A percentile compares a stretch with the other conserved stretches of the same genome.
Conservation (phyloP, 192 early-diverging fungal species). For the Backusella liffmaniae region DNA sequence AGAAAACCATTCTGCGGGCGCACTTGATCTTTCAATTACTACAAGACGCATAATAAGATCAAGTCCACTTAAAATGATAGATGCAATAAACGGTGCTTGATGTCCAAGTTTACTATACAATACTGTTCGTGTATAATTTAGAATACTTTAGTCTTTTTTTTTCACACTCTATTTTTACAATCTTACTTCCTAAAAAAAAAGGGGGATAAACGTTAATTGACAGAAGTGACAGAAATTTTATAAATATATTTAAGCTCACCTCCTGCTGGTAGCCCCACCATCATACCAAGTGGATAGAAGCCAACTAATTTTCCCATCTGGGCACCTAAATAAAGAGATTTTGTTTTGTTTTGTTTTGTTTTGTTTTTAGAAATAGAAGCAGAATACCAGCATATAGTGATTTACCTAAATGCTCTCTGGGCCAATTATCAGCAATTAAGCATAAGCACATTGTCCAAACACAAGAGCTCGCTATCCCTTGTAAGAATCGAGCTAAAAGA, state of each 20-base stretch:
- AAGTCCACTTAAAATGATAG: conserved; percentile 36
- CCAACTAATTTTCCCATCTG: conserved; percentile 50
- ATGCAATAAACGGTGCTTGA: conserved; percentile 45
- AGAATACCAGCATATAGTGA: neutral
- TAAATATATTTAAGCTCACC: conserved; percentile 15
- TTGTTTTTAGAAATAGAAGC: neutral
- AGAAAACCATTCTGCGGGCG: conserved; percentile 35
- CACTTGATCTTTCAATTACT: conserved; percentile 40
- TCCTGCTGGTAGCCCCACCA: conserved; percentile 44
- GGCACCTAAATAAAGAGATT: conserved; percentile 11
- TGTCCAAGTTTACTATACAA: conserved; percentile 41
- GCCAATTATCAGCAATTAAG: conserved; percentile 31
- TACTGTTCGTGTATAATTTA: conserved; percentile 10
- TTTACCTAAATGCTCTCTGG: conserved; percentile 26
- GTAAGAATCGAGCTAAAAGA: conserved; percentile 16
- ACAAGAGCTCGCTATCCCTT: conserved; percentile 20
- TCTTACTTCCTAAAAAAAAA: conserved; percentile 17
- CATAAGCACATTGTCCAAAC: conserved; percentile 18
- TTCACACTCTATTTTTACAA: neutral
- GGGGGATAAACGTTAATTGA: neutral
- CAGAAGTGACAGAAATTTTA: neutral
- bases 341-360: neutral
- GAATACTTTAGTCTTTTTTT: neutral
- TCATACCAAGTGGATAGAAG: conserved; percentile 42
- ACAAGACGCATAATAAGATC: conserved; percentile 42